Evolutionary conservation across 2,329 filamentous ascomycete genomes (phyloP), one percentile per base, ranked within the genome.

Genomic region (Pseudogymnoascus sp.): DNA sequence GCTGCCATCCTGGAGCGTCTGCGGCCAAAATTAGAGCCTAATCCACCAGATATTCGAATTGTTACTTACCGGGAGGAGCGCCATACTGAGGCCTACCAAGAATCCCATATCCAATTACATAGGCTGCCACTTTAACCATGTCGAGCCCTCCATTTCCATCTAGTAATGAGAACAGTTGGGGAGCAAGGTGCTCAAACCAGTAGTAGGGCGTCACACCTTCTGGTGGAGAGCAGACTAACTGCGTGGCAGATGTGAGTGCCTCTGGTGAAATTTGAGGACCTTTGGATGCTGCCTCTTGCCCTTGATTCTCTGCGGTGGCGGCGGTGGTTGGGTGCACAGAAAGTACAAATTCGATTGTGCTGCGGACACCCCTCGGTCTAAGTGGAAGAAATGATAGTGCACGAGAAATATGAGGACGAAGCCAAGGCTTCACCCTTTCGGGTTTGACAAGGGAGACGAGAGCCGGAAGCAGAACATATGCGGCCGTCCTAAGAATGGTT

Each of bases 281-380:
- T 68, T 78, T 74, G 59, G 72, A 71, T 45, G 72, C 68, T 5
- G 69, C 69, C 1, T 59, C 60, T 3, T 52, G 45, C 8, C 45
- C 45, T 37, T 9, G 55, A 3, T 19, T 13, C 55, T 57, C 18
- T 4, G 30, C 30, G 62, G 28, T 34, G 19, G 26, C 18, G 8
- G 63, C 59, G 48, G 62, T 69, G 33, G 67, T 71, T 0, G 85
- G 81, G 62, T 88, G 85, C 5, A 88, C 82, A 1, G 85, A 79
- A 61, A 88, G 86, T 34, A 90, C 77, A 67, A 89, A 89, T 67
- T 89, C 86, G 62, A 89, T 76, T 0, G 83, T 86, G 23, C 82
- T 79, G 33, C 86, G 79, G 12, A 90, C 83, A 15, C 86, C 86
- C 62, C 82, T 78, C 2, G 75, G 72, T 3, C 85, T 77, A 23